These are phyloP conservation scores for Trichophyton verrucosum DNA, from an alignment of 2,329 filamentous ascomycete genomes.

Conservation along the genomic window DNA sequence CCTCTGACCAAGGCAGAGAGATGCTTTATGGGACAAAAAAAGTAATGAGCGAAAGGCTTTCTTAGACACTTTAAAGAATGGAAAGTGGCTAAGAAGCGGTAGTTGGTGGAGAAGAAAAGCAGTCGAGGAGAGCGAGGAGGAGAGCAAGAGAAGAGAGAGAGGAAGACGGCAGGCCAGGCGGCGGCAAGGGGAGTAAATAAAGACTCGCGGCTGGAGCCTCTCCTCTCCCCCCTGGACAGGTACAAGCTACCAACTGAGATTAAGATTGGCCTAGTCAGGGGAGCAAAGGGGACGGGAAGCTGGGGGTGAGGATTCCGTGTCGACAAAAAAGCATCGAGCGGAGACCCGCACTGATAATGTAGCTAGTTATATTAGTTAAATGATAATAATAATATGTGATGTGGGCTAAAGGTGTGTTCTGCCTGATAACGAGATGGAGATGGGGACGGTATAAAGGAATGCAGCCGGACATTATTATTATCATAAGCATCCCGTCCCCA, in stretches of 20 bases:
- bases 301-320: slow-evolving; percentile 11
- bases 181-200: slow-evolving; percentile 13
- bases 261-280: slow-evolving; percentile 9
- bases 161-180: slow-evolving; percentile 5
- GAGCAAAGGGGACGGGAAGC: slow-evolving; percentile 4
- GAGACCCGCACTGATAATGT: too few species aligned
- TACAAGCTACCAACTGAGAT: slow-evolving; percentile 5
- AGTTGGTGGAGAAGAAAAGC: slow-evolving; percentile 1
- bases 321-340: background rate
- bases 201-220: slow-evolving; percentile 6
- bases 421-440: too few species aligned
- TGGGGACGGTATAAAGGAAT: too few species aligned
- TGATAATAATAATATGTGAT: background rate
- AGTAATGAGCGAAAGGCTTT: slow-evolving; percentile 13
- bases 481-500: too few species aligned
- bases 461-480: too few species aligned
- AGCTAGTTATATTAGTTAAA: too few species aligned
- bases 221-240: too few species aligned
- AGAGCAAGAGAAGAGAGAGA: background rate
- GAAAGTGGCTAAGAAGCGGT: slow-evolving; percentile 15
- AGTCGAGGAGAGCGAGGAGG: slow-evolving; percentile 5
- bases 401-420: too few species aligned
- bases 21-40: slow-evolving; percentile 7
- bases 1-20: slow-evolving; percentile 19
- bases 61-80: slow-evolving; percentile 17